Base-by-base conservation (phyloP, 169 alveolate genomes). In the Babesia ovata region DNA sequence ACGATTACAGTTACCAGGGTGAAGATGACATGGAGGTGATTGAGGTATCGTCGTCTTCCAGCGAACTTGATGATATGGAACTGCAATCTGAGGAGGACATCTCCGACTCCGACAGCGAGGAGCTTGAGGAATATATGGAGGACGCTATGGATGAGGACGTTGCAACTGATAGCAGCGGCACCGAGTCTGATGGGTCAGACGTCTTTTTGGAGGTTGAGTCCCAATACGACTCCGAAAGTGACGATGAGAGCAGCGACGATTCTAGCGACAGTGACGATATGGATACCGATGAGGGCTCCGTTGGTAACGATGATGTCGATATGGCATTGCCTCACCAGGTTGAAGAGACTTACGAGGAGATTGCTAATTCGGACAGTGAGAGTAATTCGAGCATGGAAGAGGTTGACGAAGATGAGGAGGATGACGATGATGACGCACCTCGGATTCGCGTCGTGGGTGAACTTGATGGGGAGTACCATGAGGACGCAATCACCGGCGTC, bases 281-380 rank as follows among this genome's bases (percentile, higher is more conserved):
- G 58, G 88, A 75, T 42, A 82, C 78, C 39, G 94, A 89, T 33
- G 82, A 82, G 39, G 81, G 26, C 33, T 61, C 83, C 14, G 91
- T 83, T 39, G 91, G 75, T 39, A 85, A 70, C 42, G 76, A 66
- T 10, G 77, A 84, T 36, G 88, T 73, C 46, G 94, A 90, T n/a
- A 73, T 86, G 67, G 88, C 84, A 46, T 63, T 90, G 53, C 94
- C 94, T 10, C 94, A 90, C 69, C 91, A 90, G 67, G 86, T 90
- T 10, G 94, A 90, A 57, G 94, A 90, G 79, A 84, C 86, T 63
- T 81, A 81, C 52, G 24, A 8, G 24, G 29, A 84, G n/a, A 57
- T 59, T 48, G 21, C 72, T 54, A 21, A 57, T 54, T 71, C 88
- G 4, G 84, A 61, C 42, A 19, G 82, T 6, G 84, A 33, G 13